phyloP scores from a whole-genome alignment of 768 basidiomycete species.

The Serendipita indica region DNA sequence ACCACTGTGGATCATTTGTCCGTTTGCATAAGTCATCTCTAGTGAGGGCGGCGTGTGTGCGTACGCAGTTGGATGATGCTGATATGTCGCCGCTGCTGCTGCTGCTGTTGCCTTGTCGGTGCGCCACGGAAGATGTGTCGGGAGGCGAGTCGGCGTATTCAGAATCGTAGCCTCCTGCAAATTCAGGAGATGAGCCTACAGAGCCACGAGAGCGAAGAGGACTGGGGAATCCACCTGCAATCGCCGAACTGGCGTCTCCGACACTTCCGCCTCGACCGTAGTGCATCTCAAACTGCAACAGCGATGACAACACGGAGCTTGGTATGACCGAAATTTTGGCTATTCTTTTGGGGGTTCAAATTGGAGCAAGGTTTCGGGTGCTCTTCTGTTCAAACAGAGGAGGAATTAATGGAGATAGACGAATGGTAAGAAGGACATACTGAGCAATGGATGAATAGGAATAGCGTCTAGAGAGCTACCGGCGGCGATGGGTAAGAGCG shows the following conservation, averaged over 20 bases:
- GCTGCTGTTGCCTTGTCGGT: neutral
- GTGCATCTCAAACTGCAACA: slow-evolving; percentile 1
- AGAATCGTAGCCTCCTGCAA: slow-evolving; percentile 7
- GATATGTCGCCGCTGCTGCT: neutral
- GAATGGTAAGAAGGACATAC: too few species aligned
- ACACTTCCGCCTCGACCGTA: neutral
- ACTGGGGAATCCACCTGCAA: neutral
- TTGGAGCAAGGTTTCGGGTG: too few species aligned
- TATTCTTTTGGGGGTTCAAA: neutral
- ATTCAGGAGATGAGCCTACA: slow-evolving; percentile 4
- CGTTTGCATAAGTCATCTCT: too few species aligned
- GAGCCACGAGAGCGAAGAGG: neutral
- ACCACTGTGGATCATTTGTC: too few species aligned
- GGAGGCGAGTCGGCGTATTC: slow-evolving; percentile 6
- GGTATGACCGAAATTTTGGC: slow-evolving; percentile 4
- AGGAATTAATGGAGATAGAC: too few species aligned
- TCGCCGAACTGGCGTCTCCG: neutral
- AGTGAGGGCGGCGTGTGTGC: too few species aligned
- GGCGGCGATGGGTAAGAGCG: too few species aligned
- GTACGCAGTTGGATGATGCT: neutral
- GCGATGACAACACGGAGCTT: neutral
- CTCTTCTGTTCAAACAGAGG: too few species aligned
- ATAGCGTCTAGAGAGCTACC: too few species aligned
- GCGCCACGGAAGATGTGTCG: too few species aligned
- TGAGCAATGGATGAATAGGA: too few species aligned